phyloP scores from a whole-genome alignment of 2,329 filamentous ascomycete species.

The Colletotrichum nymphaeae region DNA sequence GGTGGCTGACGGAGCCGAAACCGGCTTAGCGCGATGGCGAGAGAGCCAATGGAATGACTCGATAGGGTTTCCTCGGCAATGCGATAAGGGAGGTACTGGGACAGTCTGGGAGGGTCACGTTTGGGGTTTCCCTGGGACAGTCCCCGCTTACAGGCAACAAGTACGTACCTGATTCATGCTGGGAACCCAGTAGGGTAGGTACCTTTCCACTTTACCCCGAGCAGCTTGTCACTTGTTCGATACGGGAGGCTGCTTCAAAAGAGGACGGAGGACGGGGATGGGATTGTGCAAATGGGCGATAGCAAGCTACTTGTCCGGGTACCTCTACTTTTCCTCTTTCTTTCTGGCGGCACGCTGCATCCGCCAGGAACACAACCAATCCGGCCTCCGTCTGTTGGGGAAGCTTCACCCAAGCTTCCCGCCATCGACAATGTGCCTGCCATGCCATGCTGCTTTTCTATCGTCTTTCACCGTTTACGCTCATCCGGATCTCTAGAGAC shows the following conservation, averaged over 20 bases:
- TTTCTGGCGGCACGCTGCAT: background rate
- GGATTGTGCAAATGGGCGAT: conserved; percentile 27
- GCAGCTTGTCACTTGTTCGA: background rate
- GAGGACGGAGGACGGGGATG: background rate
- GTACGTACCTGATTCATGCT: background rate
- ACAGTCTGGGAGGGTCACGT: conserved; percentile 19
- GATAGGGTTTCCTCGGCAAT: conserved; percentile 43
- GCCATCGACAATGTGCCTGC: background rate
- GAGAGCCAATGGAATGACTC: conserved; percentile 40
- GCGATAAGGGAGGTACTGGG: conserved; percentile 36
- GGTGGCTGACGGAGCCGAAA: conserved; percentile 39
- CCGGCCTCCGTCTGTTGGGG: background rate
- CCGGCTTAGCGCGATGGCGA: conserved; percentile 39
- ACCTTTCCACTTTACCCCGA: background rate
- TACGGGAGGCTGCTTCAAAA: conserved; percentile 14
- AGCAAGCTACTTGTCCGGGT: background rate
- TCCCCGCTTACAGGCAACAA: background rate
- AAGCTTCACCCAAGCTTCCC: conserved; percentile 2
- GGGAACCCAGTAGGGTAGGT: background rate
- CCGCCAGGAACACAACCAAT: conserved; percentile 1
- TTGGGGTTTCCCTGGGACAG: conserved; percentile 31
- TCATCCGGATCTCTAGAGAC: background rate
- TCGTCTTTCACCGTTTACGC: background rate
- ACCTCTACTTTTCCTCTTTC: background rate
- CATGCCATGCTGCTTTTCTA: background rate